phyloP scores from a whole-genome alignment of 2,329 filamentous ascomycete species.

The Colletotrichum acutatum region DNA sequence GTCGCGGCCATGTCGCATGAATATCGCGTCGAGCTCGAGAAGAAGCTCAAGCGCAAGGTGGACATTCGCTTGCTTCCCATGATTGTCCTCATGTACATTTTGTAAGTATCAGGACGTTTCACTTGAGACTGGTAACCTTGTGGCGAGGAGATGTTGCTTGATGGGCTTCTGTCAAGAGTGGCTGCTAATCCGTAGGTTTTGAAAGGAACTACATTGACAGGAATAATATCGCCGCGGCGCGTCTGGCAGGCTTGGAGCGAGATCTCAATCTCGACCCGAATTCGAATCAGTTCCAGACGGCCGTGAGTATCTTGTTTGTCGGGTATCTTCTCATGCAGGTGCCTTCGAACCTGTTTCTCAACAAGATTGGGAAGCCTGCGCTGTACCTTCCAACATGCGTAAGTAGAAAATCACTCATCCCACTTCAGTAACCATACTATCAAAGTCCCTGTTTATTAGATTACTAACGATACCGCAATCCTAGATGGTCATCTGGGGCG shows the following conservation, averaged over 20 bases:
- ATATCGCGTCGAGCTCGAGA: constrained; percentile 39
- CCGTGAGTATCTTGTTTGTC: constrained; percentile 63
- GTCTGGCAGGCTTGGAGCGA: constrained; percentile 60
- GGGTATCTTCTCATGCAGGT: constrained; percentile 63
- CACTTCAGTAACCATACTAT: not conserved
- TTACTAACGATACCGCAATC: not conserved
- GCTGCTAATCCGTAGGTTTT: not conserved
- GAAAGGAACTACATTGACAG: constrained; percentile 32
- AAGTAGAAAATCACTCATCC: constrained; percentile 35
- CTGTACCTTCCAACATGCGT: constrained; percentile 58
- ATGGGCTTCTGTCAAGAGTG: too few species aligned
- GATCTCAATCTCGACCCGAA: constrained; percentile 47
- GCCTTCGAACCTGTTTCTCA: constrained; percentile 62
- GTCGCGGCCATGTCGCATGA: constrained; percentile 31
- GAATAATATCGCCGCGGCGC: constrained; percentile 60
- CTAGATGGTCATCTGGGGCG: constrained; percentile 55
- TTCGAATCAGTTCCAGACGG: constrained; percentile 49
- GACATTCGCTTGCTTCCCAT: constrained; percentile 53
- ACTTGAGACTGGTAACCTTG: too few species aligned
- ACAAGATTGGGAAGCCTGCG: constrained; percentile 61
- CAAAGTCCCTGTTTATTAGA: not conserved
- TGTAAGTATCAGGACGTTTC: constrained; percentile 40
- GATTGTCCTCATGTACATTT: constrained; percentile 65
- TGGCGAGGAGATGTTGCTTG: too few species aligned
- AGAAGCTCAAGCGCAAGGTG: constrained; percentile 50